Percentiles rank a stretch among this genome's conserved stretches.
phyloP scores from a whole-genome alignment of 1,284 basidiomycete species.

The Trichosporon ovoides region DNA sequence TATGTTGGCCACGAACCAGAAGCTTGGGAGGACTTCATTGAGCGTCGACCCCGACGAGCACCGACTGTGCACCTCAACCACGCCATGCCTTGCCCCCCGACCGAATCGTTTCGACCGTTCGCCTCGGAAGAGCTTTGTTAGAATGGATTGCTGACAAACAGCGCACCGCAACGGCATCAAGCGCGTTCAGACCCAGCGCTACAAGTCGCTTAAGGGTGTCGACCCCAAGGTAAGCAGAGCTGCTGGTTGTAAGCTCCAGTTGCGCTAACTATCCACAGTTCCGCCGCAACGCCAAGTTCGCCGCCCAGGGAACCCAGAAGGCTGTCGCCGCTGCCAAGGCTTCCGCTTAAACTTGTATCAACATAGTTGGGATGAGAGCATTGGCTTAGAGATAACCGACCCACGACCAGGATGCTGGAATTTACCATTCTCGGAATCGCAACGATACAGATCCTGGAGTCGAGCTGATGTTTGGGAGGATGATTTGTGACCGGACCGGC shows the following conservation, averaged over 20 bases:
- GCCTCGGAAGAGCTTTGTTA: background rate
- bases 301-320: slow-evolving; percentile 49
- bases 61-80: too few species aligned
- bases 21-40: too few species aligned
- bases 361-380: slow-evolving; percentile 20
- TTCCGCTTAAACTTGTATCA: slow-evolving; percentile 27
- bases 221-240: slow-evolving; percentile 49
- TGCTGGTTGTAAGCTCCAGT: background rate
- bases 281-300: slow-evolving; percentile 51
- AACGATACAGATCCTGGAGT: too few species aligned
- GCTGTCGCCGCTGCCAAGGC: slow-evolving; percentile 37
- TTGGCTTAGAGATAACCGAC: slow-evolving; percentile 18
- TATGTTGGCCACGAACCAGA: too few species aligned
- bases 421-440: too few species aligned
- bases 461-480: too few species aligned
- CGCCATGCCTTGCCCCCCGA: background rate
- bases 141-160: slow-evolving; percentile 29
- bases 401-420: too few species aligned
- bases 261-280: slow-evolving; percentile 32
- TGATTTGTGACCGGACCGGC: too few species aligned
- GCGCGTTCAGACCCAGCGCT: slow-evolving; percentile 67
- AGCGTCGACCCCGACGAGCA: too few species aligned
- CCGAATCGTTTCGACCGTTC: background rate
- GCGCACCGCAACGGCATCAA: slow-evolving; percentile 98
- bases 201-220: slow-evolving; percentile 83